Base-by-base conservation (phyloP, 208 protist genomes). In the Cochliopodium minus region DNA sequence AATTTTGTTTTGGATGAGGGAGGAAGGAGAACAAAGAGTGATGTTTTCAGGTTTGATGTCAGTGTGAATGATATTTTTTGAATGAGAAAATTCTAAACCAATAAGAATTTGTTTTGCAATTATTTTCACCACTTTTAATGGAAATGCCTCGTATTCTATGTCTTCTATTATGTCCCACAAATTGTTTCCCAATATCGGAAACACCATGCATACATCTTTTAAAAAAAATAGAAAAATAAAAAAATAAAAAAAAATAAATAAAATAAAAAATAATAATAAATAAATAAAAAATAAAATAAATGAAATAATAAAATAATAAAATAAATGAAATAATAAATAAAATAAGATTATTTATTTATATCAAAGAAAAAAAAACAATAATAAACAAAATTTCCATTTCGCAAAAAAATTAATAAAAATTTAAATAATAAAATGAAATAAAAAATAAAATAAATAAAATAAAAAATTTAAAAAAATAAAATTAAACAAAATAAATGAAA, bases 21-120 rank as follows among this genome's bases (percentile, higher is more conserved):
- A 86, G 77, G 59, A 86, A 81, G 30, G 69, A 64, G 69, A 81
- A 3, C 78, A 75, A 49, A 93, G 64, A 2, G 92, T 62, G 6
- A 93, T 82, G 59, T 95, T 95, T 68, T 95, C 89, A 2, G 89
- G 82, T 63, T 96, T 95, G 20, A 96, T 59, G 65, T 96, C 91
- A 0, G 90, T 96, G 76, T 96, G 91, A 52, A 95, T 91, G 65
- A 96, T 90, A 47, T 81, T 56, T 45, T 83, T 11, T 6, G 54
- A 65, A 69, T 93, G 86, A 11, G 96, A 69, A 72, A 93, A 91
- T 45, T 94, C 83, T 7, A 96, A 72, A 5, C 67, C 88, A 17
- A 48, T 2, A 25, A 55, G 34, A 28, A 59, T 17, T 26, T 66
- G 29, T 63, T 20, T 54, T 11, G n/a, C 22, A 29, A 97, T 94